Conservation (phyloP, 352 stramenopile genomes). For the Globisporangium paddicum region DNA sequence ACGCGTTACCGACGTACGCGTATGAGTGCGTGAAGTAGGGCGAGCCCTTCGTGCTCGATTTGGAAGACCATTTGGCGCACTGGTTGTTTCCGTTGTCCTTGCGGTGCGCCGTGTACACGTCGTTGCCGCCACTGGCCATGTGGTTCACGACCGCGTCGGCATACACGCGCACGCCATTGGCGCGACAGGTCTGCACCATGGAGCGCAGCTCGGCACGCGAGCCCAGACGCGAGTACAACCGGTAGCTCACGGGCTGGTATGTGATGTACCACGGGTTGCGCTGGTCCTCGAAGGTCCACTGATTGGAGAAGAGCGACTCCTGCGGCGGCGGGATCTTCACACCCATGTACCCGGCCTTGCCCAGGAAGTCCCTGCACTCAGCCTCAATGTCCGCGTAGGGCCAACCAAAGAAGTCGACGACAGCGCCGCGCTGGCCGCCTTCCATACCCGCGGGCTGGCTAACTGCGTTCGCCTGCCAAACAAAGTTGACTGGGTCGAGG, state of each 20-base stretch:
- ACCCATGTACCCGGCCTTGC: slow-evolving; percentile 36
- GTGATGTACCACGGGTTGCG: slow-evolving; percentile 43
- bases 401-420: slow-evolving; percentile 44
- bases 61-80: slow-evolving; percentile 16
- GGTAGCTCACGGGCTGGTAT: slow-evolving; percentile 38
- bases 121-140: slow-evolving; percentile 20
- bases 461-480: slow-evolving; percentile 45
- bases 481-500: slow-evolving; percentile 59
- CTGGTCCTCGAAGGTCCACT: slow-evolving; percentile 17
- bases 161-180: slow-evolving; percentile 31
- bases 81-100: slow-evolving; percentile 5
- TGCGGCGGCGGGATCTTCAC: slow-evolving; percentile 40
- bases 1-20: slow-evolving; percentile 29
- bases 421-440: slow-evolving; percentile 28
- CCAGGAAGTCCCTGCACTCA: slow-evolving; percentile 32
- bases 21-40: slow-evolving; percentile 23
- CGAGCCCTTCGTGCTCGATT: slow-evolving; percentile 18
- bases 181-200: slow-evolving; percentile 38
- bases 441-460: slow-evolving; percentile 14
- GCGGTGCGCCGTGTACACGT: slow-evolving; percentile 17
- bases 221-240: slow-evolving; percentile 28
- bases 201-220: slow-evolving; percentile 27
- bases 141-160: slow-evolving; percentile 25
- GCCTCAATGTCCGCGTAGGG: slow-evolving; percentile 32
- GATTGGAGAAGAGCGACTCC: slow-evolving; percentile 31